Conservation (phyloP, 306 rosid species). For the Pterocarpus santalinus region DNA sequence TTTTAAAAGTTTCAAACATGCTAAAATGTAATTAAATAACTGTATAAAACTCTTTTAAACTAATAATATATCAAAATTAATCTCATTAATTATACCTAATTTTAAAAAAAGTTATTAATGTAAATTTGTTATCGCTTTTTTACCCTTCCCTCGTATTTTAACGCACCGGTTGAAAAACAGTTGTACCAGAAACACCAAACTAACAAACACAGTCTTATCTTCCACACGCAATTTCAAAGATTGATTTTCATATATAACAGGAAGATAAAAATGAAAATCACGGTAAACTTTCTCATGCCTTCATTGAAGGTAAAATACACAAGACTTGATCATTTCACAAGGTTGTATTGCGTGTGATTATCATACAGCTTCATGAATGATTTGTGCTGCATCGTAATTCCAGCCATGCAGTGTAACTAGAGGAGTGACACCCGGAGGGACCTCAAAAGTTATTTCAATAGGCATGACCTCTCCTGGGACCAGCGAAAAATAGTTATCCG, state of each 20-base stretch:
- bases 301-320: conserved; percentile 13
- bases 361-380: conserved; percentile 45
- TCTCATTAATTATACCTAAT: no score
- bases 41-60: no score
- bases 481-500: conserved; percentile 90
- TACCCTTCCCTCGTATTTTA: neutral
- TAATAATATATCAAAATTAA: no score
- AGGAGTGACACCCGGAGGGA: conserved; percentile 77
- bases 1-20: no score
- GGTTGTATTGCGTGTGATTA: neutral
- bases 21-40: no score
- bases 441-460: conserved; percentile 71
- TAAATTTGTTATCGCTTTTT: no score
- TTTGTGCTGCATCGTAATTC: conserved; percentile 63
- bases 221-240: neutral
- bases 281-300: neutral
- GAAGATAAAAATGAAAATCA: neutral
- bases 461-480: conserved; percentile 83
- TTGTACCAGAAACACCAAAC: neutral
- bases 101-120: no score
- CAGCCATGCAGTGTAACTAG: conserved; percentile 75
- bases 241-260: no score
- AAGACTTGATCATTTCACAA: conserved; percentile 30
- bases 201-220: neutral
- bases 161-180: neutral